Percentiles rank a stretch among this genome's conserved stretches.
Conservation (phyloP, 2,329 filamentous ascomycete genomes). For the Aspergillus quadrilineatus region DNA sequence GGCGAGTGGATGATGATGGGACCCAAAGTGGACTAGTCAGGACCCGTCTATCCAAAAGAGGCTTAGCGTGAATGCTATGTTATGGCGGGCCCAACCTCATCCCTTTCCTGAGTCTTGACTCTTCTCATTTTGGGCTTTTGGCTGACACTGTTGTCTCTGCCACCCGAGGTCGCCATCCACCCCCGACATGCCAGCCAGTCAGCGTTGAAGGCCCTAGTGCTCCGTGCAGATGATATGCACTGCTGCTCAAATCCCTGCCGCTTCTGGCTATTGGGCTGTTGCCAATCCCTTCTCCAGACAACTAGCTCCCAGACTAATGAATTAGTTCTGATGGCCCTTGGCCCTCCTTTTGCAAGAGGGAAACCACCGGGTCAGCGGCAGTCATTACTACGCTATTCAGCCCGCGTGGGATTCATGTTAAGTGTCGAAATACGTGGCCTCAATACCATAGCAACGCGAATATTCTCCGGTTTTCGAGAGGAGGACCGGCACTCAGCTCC, state of each 20-base stretch:
- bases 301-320: slow-evolving; percentile 22
- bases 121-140: too few species aligned
- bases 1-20: background rate
- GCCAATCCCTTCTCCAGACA: slow-evolving; percentile 18
- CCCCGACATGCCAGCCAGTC: background rate
- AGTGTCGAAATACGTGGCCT: background rate
- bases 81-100: slow-evolving; percentile 14
- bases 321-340: slow-evolving; percentile 16
- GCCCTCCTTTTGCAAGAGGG: slow-evolving; percentile 12
- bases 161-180: background rate
- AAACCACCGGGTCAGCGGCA: background rate
- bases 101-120: background rate
- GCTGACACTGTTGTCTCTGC: too few species aligned
- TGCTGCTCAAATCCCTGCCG: slow-evolving; percentile 20
- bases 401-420: background rate
- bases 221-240: slow-evolving; percentile 4
- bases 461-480: background rate
- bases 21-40: slow-evolving; percentile 9
- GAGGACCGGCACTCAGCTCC: background rate
- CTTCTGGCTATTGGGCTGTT: slow-evolving; percentile 19
- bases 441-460: background rate
- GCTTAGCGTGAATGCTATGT: slow-evolving; percentile 14
- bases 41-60: background rate
- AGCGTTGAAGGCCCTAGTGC: background rate
- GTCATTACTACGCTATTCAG: background rate